Evolutionary conservation across 2,329 filamentous ascomycete species (phyloP), one percentile per base, ranked within the genome.

Genomic region (Fusarium nanum): DNA sequence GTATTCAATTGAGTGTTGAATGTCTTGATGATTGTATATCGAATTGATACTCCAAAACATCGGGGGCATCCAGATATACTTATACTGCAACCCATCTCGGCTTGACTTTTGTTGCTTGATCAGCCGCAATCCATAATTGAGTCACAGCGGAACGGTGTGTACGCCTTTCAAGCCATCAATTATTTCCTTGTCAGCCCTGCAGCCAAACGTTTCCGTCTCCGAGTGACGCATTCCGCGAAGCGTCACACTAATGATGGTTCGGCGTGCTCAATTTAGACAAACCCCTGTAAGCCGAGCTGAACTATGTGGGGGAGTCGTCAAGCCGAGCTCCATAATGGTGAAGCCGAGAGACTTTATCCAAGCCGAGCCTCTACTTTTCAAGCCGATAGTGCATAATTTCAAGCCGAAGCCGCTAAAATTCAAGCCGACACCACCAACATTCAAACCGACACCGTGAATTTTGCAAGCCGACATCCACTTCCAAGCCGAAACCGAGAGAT

Each of bases 151-250:
- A 66, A 62, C 60, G 70, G 64, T 52, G 49, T 20, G 14, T 41
- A 41, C 49, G 49, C 49, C 49, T n/a, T 52, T 52, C 25, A 52
- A 16, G 7, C 18, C 13, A 59, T 49, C 56, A 48, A 42, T 44
- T 34, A 44, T 30, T 60, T 41, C 22, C 46, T 45, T 60, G 66
- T 75, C 66, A 74, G 71, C 69, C 59, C 60, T 66, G 67, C 61
- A 62, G 62, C 34, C 49, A 22, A 57, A 52, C 25, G 53, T 14
- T 32, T 41, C 70, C 70, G 70, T 52, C 48, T 32, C 63, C 55
- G 63, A 46, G 58, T 74, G 72, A 74, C 72, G 52, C 64, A 74
- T 68, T 49, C 30, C 55, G 47, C 61, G n/a, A 28, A 40, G n/a
- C 44, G 22, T 34, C 13, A 32, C 30, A 32, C 52, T 40, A 27